Conservation (phyloP, 1,284 basidiomycete genomes). For the Marasmius fiardii region DNA sequence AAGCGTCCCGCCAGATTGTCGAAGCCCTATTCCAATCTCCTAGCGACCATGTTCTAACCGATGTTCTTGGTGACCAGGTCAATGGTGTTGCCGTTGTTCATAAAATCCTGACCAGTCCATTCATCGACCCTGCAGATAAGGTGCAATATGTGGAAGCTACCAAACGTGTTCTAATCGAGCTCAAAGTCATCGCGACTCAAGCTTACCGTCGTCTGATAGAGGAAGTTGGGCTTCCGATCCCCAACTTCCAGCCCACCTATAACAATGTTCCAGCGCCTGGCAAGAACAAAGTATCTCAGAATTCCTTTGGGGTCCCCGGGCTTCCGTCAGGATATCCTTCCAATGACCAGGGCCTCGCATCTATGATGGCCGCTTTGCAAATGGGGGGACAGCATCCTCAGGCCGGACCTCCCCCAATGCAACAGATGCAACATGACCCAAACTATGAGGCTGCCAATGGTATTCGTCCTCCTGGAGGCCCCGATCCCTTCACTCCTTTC, state of each 20-base stretch:
- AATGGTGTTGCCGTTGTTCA: conserved; percentile 94
- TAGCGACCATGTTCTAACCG: conserved; percentile 85
- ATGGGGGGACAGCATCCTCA: conserved; percentile 84
- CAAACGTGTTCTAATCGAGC: conserved; percentile 82
- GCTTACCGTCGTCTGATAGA: conserved; percentile 93
- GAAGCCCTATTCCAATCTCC: conserved; percentile 84
- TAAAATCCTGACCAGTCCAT: conserved; percentile 87
- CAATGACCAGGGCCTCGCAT: conserved; percentile 77
- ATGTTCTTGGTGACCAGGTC: conserved; percentile 92
- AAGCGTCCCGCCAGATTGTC: conserved; percentile 79
- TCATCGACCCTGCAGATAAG: conserved; percentile 72
- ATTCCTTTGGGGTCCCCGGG: conserved; percentile 62
- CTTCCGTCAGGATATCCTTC: conserved; percentile 75
- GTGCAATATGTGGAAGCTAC: conserved; percentile 77
- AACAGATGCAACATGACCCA: conserved; percentile 70
- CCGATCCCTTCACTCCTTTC: conserved; percentile 77
- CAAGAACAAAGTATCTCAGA: conserved; percentile 62
- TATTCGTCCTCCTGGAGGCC: conserved; percentile 39
- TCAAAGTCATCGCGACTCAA: conserved; percentile 87
- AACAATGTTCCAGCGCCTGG: conserved; percentile 59
- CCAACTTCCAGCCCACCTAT: conserved; percentile 79
- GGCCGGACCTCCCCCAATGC: conserved; percentile 69
- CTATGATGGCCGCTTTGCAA: conserved; percentile 85
- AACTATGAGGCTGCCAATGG: conserved; percentile 40
- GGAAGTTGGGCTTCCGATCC: conserved; percentile 89